Conservation (phyloP, 108 stramenopile genomes). For the Schizochytrium sp. region DNA sequence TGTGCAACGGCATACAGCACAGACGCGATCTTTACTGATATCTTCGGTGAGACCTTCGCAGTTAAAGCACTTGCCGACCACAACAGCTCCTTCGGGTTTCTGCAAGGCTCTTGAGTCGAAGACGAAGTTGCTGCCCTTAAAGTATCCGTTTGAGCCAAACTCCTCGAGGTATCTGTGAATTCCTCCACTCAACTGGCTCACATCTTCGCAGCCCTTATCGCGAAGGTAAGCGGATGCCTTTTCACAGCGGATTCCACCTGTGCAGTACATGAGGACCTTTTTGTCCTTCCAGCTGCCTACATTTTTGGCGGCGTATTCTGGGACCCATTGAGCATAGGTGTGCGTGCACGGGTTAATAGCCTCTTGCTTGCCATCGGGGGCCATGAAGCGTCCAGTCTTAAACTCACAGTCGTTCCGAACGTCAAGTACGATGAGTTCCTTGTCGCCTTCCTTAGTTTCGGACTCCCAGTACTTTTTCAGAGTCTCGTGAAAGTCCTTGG, state of each 20-base stretch:
- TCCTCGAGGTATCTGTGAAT: constrained; percentile 92
- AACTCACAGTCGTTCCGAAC: constrained; percentile 64
- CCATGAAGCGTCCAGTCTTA: constrained; percentile 61
- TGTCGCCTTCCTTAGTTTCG: background rate
- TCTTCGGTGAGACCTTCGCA: constrained; percentile 21
- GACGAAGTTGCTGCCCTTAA: constrained; percentile 90
- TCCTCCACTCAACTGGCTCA: constrained; percentile 87
- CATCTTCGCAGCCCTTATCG: constrained; percentile 61
- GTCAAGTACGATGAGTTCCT: constrained; percentile 64
- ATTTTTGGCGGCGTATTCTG: background rate
- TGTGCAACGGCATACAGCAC: constrained; percentile 59
- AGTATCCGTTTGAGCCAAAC: constrained; percentile 84
- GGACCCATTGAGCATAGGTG: constrained; percentile 11
- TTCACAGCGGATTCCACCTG: constrained; percentile 71
- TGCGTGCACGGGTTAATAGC: constrained; percentile 13
- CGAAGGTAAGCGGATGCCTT: constrained; percentile 51
- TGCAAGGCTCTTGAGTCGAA: constrained; percentile 79
- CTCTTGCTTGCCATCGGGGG: constrained; percentile 6
- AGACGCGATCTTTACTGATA: constrained; percentile 15
- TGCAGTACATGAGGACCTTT: constrained; percentile 69
- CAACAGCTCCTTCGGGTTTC: background rate
- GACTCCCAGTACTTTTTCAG: constrained; percentile 14
- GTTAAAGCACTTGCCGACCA: constrained; percentile 60
- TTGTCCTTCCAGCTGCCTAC: background rate
- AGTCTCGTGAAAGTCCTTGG: background rate